phyloP scores from a whole-genome alignment of 169 alveolate genomes.

The Perkinsus marinus region DNA sequence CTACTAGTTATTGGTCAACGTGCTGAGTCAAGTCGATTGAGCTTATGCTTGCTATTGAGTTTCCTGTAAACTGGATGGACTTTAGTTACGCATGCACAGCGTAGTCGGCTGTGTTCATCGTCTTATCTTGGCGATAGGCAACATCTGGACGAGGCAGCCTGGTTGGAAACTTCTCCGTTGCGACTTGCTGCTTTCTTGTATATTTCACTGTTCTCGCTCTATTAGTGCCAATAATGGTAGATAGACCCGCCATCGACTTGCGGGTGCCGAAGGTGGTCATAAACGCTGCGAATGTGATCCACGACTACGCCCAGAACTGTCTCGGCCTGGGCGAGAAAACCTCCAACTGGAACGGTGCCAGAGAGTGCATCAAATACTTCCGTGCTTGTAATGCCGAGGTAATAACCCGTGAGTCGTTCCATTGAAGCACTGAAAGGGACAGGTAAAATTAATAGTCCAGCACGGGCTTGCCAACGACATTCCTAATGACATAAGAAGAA shows the following conservation, averaged over 20 bases:
- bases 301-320: background rate
- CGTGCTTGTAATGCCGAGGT: background rate
- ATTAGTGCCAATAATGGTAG: too few relatives aligned
- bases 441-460: background rate
- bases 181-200: too few relatives aligned
- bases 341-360: background rate
- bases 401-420: background rate
- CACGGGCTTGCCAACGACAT: background rate
- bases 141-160: too few relatives aligned
- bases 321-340: background rate
- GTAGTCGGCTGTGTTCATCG: too few relatives aligned
- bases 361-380: background rate
- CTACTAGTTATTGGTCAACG: too few relatives aligned
- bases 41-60: too few relatives aligned
- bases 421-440: background rate
- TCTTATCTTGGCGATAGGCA: too few relatives aligned
- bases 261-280: background rate
- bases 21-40: too few relatives aligned
- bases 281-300: background rate
- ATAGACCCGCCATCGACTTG: background rate
- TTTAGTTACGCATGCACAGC: too few relatives aligned
- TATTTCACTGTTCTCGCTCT: too few relatives aligned
- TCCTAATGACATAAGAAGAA: background rate
- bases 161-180: too few relatives aligned
- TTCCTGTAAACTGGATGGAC: too few relatives aligned